phyloP scores from a whole-genome alignment of 129 eudicot genomes.

The Flaveria trinervia region DNA sequence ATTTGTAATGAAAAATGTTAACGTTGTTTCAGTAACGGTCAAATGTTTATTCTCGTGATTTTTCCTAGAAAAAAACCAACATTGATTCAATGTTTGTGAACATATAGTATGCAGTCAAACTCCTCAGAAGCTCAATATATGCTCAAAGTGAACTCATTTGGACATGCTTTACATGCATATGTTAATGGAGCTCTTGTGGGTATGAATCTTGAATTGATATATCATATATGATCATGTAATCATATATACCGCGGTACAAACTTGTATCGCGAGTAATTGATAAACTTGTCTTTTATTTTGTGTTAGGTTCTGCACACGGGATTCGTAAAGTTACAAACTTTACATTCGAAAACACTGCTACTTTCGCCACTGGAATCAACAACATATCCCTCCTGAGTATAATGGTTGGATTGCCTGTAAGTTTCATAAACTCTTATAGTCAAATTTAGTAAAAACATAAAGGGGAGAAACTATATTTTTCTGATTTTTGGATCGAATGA shows the following conservation, averaged over 20 bases:
- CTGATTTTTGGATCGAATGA: constrained; percentile 19
- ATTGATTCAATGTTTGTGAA: neutral
- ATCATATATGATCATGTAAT: neutral
- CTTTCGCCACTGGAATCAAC: constrained; percentile 44
- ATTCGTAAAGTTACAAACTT: constrained; percentile 31
- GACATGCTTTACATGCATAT: constrained; percentile 70
- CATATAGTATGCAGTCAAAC: constrained; percentile 49
- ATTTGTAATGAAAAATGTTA: no score
- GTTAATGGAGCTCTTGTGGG: constrained; percentile 74
- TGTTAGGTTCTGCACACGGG: constrained; percentile 71
- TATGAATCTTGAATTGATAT: constrained; percentile 26
- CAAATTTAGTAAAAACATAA: neutral
- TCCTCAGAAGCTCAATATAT: constrained; percentile 38
- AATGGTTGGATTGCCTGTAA: constrained; percentile 84
- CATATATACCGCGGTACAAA: neutral
- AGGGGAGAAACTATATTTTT: neutral
- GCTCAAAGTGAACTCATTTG: constrained; percentile 59
- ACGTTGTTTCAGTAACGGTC: neutral
- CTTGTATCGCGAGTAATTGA: neutral
- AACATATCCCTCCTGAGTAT: constrained; percentile 70
- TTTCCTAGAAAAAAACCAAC: neutral
- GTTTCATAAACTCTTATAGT: constrained; percentile 6
- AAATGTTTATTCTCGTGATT: no score
- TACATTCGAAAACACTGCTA: constrained; percentile 31
- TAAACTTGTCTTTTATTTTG: neutral